phyloP scores from a whole-genome alignment of 495 filamentous ascomycete genomes.

The Aspergillus baeticus region DNA sequence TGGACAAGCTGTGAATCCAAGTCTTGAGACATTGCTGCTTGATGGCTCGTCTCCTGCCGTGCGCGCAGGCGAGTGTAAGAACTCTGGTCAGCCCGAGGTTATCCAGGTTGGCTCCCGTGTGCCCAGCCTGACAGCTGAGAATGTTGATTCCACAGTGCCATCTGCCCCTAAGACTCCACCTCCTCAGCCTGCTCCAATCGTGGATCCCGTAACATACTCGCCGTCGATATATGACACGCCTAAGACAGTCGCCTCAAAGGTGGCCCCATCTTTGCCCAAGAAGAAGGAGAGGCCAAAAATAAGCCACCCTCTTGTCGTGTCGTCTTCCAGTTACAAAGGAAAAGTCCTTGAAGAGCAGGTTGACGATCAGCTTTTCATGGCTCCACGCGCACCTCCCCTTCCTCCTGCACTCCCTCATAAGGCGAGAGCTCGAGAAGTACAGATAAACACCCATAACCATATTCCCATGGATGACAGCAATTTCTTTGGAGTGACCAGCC shows the following conservation, averaged over 20 bases:
- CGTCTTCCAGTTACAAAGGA: constrained; percentile 5
- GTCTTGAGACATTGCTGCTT: constrained; percentile 13
- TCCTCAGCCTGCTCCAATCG: not conserved
- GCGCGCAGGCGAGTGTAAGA: constrained; percentile 17
- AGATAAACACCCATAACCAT: not conserved
- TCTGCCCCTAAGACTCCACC: not conserved
- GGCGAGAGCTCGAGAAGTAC: constrained; percentile 1
- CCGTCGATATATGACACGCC: constrained; percentile 14
- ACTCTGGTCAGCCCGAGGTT: constrained; percentile 15
- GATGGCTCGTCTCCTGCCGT: constrained; percentile 20
- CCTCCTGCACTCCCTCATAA: not conserved
- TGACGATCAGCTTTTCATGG: constrained; percentile 2
- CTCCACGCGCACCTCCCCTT: not conserved
- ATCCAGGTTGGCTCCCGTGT: constrained; percentile 8
- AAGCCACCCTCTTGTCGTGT: constrained; percentile 19
- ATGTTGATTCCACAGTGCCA: not conserved
- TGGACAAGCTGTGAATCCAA: not conserved
- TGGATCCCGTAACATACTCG: constrained; percentile 1
- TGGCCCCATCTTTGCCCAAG: not conserved
- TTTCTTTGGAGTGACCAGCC: constrained; percentile 16
- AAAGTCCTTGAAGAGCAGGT: not conserved
- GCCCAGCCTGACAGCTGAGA: constrained; percentile 15
- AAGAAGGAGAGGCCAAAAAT: not conserved
- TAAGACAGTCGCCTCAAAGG: not conserved
- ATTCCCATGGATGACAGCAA: not conserved